Evolutionary conservation across 371 early-diverging fungal species (phyloP).

Genomic region (Mortierella sp.): DNA sequence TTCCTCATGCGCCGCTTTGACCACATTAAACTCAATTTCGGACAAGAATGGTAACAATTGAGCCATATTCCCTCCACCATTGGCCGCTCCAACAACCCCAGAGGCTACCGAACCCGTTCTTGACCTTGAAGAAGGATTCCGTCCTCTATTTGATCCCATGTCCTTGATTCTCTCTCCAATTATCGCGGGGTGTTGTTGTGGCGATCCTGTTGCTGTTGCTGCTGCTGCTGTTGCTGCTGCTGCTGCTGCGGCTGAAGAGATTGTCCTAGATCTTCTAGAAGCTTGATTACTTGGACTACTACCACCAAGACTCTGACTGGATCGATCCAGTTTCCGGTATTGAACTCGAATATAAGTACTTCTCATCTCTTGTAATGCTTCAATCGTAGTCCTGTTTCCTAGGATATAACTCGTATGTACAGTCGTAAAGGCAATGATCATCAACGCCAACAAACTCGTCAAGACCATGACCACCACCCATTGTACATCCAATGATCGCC

Average conservation of each 20-base stretch:
- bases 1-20: slow-evolving; percentile 46
- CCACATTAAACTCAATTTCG: slow-evolving; percentile 38
- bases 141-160: neutral
- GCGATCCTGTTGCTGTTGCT: too few relatives aligned
- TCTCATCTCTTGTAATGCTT: slow-evolving; percentile 34
- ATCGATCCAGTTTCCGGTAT: slow-evolving; percentile 19
- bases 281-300: too few relatives aligned
- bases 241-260: too few relatives aligned
- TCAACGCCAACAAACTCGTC: slow-evolving; percentile 36
- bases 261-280: too few relatives aligned
- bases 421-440: slow-evolving; percentile 48
- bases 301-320: too few relatives aligned
- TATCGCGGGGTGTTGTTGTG: too few relatives aligned
- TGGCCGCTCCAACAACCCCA: neutral
- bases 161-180: too few relatives aligned
- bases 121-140: neutral
- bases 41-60: slow-evolving; percentile 13
- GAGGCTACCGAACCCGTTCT: slow-evolving; percentile 5
- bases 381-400: slow-evolving; percentile 53
- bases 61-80: neutral
- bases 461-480: slow-evolving; percentile 37
- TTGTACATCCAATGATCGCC: slow-evolving; percentile 20
- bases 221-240: too few relatives aligned
- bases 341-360: slow-evolving; percentile 42
- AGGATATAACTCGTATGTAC: slow-evolving; percentile 51